Percentiles rank a stretch among this genome's conserved stretches.
phyloP scores from a whole-genome alignment of 306 rosid species.

The Vicia villosa region DNA sequence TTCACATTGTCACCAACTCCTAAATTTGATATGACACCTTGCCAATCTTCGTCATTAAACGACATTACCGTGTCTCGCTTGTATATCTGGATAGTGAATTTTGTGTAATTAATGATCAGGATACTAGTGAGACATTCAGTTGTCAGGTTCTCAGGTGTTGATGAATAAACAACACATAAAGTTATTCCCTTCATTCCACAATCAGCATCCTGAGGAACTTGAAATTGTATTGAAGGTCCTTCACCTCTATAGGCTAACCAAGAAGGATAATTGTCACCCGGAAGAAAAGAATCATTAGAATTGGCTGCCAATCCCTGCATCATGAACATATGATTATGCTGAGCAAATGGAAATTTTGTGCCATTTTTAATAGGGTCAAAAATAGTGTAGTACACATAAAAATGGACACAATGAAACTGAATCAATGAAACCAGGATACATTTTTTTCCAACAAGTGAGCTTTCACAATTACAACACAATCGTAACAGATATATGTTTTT shows the following conservation, averaged over 20 bases:
- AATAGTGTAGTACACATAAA: no score
- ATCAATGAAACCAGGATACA: no score
- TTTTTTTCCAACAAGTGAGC: no score
- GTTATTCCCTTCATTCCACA: slow-evolving; percentile 16
- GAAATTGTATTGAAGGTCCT: not conserved
- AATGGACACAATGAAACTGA: no score
- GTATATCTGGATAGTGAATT: slow-evolving; percentile 10
- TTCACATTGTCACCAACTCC: slow-evolving; percentile 15
- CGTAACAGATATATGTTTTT: no score
- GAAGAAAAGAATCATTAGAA: slow-evolving; percentile 6
- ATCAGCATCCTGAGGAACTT: slow-evolving; percentile 4
- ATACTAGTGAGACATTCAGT: not conserved
- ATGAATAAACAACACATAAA: slow-evolving; percentile 24
- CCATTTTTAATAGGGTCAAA: no score
- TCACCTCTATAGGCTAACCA: slow-evolving; percentile 20
- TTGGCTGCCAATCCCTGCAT: slow-evolving; percentile 15
- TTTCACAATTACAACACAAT: no score
- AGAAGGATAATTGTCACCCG: slow-evolving; percentile 30
- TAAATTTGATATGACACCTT: not conserved
- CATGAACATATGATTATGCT: not conserved
- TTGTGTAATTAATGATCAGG: slow-evolving; percentile 28
- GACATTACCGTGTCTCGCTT: slow-evolving; percentile 18
- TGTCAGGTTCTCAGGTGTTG: not conserved
- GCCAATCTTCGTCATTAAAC: slow-evolving; percentile 33
- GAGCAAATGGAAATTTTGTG: no score